A percentile compares a stretch with the other conserved stretches of the same genome.
These are phyloP conservation scores for Azolla pinnata DNA, from an alignment of 75 land plant genomes.

Conservation along the genomic window DNA sequence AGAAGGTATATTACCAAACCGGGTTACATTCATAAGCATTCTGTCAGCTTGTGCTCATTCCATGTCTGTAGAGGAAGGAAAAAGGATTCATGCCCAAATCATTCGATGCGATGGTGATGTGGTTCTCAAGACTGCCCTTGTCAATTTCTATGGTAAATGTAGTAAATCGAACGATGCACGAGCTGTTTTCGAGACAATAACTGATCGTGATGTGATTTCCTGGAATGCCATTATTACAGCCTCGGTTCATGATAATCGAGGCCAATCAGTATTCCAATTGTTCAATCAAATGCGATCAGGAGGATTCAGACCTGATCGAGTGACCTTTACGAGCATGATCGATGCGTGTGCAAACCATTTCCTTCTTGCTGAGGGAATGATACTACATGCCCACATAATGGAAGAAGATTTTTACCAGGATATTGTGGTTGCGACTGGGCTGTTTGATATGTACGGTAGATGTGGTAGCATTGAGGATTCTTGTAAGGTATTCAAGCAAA, in stretches of 20 bases:
- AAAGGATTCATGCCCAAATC: not conserved
- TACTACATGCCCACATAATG: not conserved
- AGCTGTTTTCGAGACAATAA: slow-evolving; percentile 9
- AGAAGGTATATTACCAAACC: slow-evolving; percentile 14
- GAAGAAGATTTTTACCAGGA: not conserved
- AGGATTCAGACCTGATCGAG: slow-evolving; percentile 1
- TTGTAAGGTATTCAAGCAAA: slow-evolving; percentile 17
- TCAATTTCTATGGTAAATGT: slow-evolving; percentile 16
- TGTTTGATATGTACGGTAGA: slow-evolving; percentile 15
- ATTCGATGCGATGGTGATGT: not conserved
- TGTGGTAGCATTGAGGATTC: slow-evolving; percentile 14
- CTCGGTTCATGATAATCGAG: not conserved
- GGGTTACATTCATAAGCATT: slow-evolving; percentile 15
- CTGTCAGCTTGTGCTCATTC: slow-evolving; percentile 8
- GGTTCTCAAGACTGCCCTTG: slow-evolving; percentile 1
- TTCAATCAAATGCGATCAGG: not conserved
- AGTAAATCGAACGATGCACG: slow-evolving; percentile 11
- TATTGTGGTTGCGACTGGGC: slow-evolving; percentile 9
- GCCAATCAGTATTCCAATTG: not conserved
- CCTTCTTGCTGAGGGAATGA: not conserved
- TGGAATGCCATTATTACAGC: slow-evolving; percentile 16
- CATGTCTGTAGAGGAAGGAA: slow-evolving; percentile 1
- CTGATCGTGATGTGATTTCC: slow-evolving; percentile 8
- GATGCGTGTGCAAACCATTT: not conserved
- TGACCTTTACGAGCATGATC: slow-evolving; percentile 3